A percentile compares a stretch with the other conserved stretches of the same genome.
Conservation (phyloP, 768 basidiomycete genomes). For the Mycena leptocephala region DNA sequence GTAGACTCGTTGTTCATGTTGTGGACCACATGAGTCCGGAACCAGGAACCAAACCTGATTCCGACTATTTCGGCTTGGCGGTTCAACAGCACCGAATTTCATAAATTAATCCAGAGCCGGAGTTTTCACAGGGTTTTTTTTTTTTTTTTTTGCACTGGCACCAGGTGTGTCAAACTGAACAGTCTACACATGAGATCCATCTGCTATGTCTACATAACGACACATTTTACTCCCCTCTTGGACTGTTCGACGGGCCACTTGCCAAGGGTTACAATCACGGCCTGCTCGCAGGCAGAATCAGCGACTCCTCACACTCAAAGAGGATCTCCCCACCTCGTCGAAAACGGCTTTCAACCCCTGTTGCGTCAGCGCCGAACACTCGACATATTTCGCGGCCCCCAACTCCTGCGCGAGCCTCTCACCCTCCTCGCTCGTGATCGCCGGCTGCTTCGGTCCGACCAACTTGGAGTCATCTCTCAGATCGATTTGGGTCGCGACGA, state of each 20-base stretch:
- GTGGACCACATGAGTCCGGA: too few relatives aligned
- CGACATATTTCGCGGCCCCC: slow-evolving; percentile 98
- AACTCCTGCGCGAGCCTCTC: too few relatives aligned
- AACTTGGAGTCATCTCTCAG: slow-evolving; percentile 95
- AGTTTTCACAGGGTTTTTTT: too few relatives aligned
- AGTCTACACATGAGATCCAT: too few relatives aligned
- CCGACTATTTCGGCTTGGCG: too few relatives aligned
- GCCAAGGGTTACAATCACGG: slow-evolving; percentile 93
- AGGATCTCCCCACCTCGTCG: slow-evolving; percentile 86
- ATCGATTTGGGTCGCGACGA: slow-evolving; percentile 99
- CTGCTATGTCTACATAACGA: not conserved
- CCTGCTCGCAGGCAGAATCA: slow-evolving; percentile 65
- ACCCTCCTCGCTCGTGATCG: slow-evolving; percentile 89
- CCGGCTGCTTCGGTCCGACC: slow-evolving; percentile 95
- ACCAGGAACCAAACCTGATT: too few relatives aligned
- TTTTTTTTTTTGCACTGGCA: too few relatives aligned
- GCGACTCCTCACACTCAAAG: not conserved
- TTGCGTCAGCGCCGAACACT: too few relatives aligned
- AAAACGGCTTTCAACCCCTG: slow-evolving; percentile 99
- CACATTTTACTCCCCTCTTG: not conserved
- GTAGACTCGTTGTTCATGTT: too few relatives aligned
- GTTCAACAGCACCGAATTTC: too few relatives aligned
- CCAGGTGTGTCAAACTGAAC: too few relatives aligned
- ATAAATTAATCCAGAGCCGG: too few relatives aligned
- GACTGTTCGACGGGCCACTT: not conserved